Percentiles rank a stretch among this genome's conserved stretches.
These are phyloP conservation scores for Flammula alnicola DNA, from an alignment of 1,284 basidiomycete genomes.

Conservation along the genomic window DNA sequence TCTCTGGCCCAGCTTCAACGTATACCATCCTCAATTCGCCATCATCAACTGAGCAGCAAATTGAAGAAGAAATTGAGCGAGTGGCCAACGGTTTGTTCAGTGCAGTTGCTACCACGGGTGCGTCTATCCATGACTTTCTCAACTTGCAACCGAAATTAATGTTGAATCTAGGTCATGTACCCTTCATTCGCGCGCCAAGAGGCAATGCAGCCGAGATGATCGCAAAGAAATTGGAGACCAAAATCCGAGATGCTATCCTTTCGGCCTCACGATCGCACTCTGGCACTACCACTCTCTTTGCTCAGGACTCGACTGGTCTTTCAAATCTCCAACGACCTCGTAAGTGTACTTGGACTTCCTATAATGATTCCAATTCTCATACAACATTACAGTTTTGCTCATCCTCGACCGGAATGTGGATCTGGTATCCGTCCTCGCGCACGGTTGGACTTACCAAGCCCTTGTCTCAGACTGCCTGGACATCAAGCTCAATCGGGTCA, in stretches of 20 bases:
- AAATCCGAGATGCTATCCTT: constrained; percentile 91
- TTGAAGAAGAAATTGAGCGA: constrained; percentile 93
- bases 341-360: constrained; percentile 41
- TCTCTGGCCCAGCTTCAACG: constrained; percentile 46
- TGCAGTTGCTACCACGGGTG: constrained; percentile 90
- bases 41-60: constrained; percentile 85
- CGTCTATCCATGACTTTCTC: constrained; percentile 22
- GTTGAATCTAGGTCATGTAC: constrained; percentile 75
- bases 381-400: constrained; percentile 72
- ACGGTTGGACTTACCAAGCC: constrained; percentile 99
- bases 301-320: constrained; percentile 71
- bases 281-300: constrained; percentile 62
- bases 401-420: constrained; percentile 96
- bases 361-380: constrained; percentile 13
- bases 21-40: constrained; percentile 96
- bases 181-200: constrained; percentile 92
- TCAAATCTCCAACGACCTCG: constrained; percentile 84
- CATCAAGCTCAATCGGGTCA: constrained; percentile 95
- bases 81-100: constrained; percentile 93
- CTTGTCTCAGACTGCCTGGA: constrained; percentile 97
- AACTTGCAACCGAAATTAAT: neutral
- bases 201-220: constrained; percentile 99
- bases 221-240: constrained; percentile 92
- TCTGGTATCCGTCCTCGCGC: constrained; percentile 92
- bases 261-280: constrained; percentile 72